Evolutionary conservation across 306 rosid species (phyloP).

Genomic region (Cucurbita maxima): DNA sequence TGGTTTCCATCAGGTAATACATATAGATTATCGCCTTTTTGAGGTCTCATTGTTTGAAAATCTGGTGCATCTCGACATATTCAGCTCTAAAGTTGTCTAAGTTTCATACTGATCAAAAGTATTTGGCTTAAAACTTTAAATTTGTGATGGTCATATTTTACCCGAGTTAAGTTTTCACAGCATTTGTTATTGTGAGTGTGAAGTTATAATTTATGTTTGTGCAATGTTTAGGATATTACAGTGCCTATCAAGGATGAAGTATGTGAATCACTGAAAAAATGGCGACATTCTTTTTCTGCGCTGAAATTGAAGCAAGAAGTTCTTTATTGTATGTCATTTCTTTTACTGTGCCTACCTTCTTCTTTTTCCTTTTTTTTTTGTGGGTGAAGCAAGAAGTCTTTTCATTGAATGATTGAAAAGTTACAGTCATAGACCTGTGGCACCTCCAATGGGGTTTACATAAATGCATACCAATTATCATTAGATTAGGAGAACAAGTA

Average conservation of each 20-base stretch:
- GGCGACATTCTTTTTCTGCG: constrained; percentile 81
- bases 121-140: background rate
- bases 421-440: background rate
- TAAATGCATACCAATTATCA: background rate
- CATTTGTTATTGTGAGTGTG: background rate
- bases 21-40: background rate
- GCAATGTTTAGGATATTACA: constrained; percentile 59
- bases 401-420: background rate
- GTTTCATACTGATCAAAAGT: background rate
- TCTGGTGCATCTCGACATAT: background rate
- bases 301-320: constrained; percentile 87
- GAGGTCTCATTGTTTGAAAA: background rate
- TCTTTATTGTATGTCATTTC: constrained; percentile 54
- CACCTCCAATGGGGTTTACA: background rate
- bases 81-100: background rate
- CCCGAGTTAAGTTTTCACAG: background rate
- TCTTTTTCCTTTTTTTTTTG: background rate
- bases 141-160: background rate
- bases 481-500: background rate
- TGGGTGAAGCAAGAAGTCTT: background rate
- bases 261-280: constrained; percentile 66
- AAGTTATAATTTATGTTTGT: constrained; percentile 5
- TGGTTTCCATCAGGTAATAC: constrained; percentile 73
- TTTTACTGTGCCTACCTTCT: background rate
- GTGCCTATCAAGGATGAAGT: constrained; percentile 64